Evolutionary conservation across 2,329 filamentous ascomycete species (phyloP), one percentile per base, ranked within the genome.

Genomic region (Plectosphaerella sp.): DNA sequence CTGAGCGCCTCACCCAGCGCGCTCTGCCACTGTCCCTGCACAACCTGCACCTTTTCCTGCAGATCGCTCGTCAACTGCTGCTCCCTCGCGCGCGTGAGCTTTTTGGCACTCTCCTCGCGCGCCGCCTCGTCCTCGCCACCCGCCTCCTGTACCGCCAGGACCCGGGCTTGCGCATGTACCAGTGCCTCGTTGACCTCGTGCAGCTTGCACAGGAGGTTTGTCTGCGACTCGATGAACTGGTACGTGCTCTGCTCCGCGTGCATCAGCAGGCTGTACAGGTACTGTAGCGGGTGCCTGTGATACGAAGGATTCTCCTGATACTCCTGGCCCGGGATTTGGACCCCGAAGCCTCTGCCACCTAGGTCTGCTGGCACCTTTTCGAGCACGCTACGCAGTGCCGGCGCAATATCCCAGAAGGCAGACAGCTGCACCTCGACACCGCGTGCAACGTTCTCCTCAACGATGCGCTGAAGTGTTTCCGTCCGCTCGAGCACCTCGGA

Each of bases 381-480:
- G 11, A 96, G 79, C 46, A 97, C 76, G 15, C 85, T 79, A 24
- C 87, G 78, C 0, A 99, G 78, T 4, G 86, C 84, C 3, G 94
- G 94, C 2, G 92, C 93, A 62, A 97, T 96, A 64, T 99, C 94
- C 94, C 94, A 99, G 67, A 97, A 99, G 0, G 93, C 92, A 10
- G 88, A 92, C 3, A 97, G 80, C 70, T 97, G 94, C 51, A 91
- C 83, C 66, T 97, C 91, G 11, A 97, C 91, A 15, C 93, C 94
- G 10, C 89, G 85, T 18, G 86, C 84, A 20, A 96, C 92, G 51
- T 94, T 94, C 60, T 86, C 80, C 65, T 96, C 91, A 28, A 97
- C 83, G 7, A 94, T 83, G 46, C 80, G 78, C 59, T 89, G 79
- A 64, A 97, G 92, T 20, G 87, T 85, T 59, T 89, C 82, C 18